Evolutionary conservation across 768 basidiomycete species (phyloP).

Genomic region (Suillus occidentalis): DNA sequence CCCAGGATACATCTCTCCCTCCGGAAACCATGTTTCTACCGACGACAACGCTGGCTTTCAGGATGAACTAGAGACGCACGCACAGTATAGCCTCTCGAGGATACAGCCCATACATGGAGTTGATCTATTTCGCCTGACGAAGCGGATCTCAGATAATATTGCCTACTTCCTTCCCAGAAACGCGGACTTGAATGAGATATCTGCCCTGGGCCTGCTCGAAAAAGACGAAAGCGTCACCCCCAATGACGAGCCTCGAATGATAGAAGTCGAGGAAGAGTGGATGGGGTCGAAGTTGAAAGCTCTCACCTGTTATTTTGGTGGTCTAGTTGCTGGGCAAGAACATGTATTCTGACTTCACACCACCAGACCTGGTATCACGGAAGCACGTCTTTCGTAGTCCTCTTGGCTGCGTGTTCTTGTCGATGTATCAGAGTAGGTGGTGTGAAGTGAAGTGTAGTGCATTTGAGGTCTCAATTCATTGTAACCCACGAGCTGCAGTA

Average conservation of each 20-base stretch:
- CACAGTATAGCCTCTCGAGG: constrained; percentile 65
- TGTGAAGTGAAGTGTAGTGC: neutral
- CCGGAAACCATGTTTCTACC: constrained; percentile 15
- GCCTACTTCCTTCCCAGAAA: constrained; percentile 92
- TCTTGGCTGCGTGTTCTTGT: constrained; percentile 2
- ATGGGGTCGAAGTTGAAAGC: constrained; percentile 93
- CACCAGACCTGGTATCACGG: neutral
- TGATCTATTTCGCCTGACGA: constrained; percentile 75
- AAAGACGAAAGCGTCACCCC: constrained; percentile 3
- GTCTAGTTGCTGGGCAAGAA: constrained; percentile 70
- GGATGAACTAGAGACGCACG: constrained; percentile 32
- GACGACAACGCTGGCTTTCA: constrained; percentile 1
- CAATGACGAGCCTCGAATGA: constrained; percentile 43
- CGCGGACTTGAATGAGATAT: constrained; percentile 69
- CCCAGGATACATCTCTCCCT: constrained; percentile 60
- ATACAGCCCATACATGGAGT: constrained; percentile 82
- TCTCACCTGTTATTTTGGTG: constrained; percentile 92
- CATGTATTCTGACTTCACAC: constrained; percentile 45
- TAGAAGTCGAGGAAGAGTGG: constrained; percentile 97
- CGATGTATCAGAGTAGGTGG: neutral
- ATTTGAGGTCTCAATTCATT: neutral
- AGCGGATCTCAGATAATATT: constrained; percentile 74
- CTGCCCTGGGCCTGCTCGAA: constrained; percentile 35
- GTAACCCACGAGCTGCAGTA: neutral
- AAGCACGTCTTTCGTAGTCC: neutral